Percentiles rank a stretch among this genome's conserved stretches.
These are phyloP conservation scores for Amaranthus palmeri DNA, from an alignment of 148 eudicot genomes.

Conservation along the genomic window DNA sequence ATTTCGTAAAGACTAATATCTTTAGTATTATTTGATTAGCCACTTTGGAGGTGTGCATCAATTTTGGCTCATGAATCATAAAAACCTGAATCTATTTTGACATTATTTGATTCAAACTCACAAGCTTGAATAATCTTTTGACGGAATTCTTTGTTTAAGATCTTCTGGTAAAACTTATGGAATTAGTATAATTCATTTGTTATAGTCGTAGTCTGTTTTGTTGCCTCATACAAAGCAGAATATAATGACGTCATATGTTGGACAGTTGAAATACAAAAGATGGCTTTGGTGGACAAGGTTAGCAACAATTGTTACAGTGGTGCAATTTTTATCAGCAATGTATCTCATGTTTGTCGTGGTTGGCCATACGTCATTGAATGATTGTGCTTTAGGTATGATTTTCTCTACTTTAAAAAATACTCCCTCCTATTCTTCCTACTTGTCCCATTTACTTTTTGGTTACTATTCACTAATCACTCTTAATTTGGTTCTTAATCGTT, in stretches of 20 bases:
- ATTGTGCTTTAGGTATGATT: slow-evolving; percentile 45
- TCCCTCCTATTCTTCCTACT: not conserved
- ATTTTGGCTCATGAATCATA: too few relatives aligned
- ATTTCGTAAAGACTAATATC: not conserved
- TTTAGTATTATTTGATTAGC: not conserved
- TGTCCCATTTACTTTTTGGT: too few relatives aligned
- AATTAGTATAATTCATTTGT: not conserved
- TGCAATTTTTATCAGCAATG: slow-evolving; percentile 47
- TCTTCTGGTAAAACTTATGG: not conserved
- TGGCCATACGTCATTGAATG: slow-evolving; percentile 26
- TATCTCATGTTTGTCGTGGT: slow-evolving; percentile 37
- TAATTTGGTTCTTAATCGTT: too few relatives aligned
- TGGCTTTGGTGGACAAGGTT: slow-evolving; percentile 68
- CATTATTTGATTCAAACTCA: not conserved
- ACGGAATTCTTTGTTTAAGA: not conserved
- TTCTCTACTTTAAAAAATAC: not conserved
- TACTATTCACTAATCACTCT: too few relatives aligned
- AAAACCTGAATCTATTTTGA: not conserved
- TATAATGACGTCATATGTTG: slow-evolving; percentile 9
- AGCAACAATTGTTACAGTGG: slow-evolving; percentile 32
- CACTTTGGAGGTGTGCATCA: not conserved
- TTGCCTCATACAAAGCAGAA: not conserved
- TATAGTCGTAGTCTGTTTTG: not conserved
- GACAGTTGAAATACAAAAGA: slow-evolving; percentile 50
- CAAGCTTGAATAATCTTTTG: not conserved